These are phyloP conservation scores for Russula foetens DNA, from an alignment of 768 basidiomycete genomes.

Conservation along the genomic window DNA sequence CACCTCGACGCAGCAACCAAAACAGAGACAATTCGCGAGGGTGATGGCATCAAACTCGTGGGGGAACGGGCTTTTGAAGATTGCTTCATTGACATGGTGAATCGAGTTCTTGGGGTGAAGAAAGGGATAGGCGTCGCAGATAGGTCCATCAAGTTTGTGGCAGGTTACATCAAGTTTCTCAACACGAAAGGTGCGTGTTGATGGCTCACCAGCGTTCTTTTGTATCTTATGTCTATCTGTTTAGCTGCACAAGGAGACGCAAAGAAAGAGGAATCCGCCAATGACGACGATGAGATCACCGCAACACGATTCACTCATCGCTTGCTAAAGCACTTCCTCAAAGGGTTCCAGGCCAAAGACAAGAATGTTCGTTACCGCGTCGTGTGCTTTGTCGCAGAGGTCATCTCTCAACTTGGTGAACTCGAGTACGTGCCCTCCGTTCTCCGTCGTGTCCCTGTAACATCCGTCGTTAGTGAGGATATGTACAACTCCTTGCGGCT, in stretches of 20 bases:
- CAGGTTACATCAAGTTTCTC: slow-evolving; percentile 65
- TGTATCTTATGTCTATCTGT: neutral
- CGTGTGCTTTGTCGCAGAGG: slow-evolving; percentile 66
- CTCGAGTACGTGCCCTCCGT: slow-evolving; percentile 58
- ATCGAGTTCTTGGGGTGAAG: slow-evolving; percentile 59
- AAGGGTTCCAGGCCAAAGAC: slow-evolving; percentile 79
- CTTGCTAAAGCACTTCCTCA: slow-evolving; percentile 49
- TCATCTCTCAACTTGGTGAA: slow-evolving; percentile 73
- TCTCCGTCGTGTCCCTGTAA: neutral
- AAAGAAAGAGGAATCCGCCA: slow-evolving; percentile 29
- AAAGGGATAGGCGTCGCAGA: slow-evolving; percentile 76
- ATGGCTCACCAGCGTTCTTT: neutral
- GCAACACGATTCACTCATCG: slow-evolving; percentile 42
- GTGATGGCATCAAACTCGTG: slow-evolving; percentile 43
- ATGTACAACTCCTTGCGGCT: slow-evolving; percentile 55
- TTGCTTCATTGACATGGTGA: slow-evolving; percentile 50
- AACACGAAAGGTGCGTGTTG: slow-evolving; percentile 60
- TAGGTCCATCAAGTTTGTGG: slow-evolving; percentile 73
- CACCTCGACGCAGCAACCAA: slow-evolving; percentile 54
- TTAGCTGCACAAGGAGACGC: slow-evolving; percentile 29
- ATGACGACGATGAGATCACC: slow-evolving; percentile 40
- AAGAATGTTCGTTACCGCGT: slow-evolving; percentile 80
- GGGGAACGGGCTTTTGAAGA: slow-evolving; percentile 78
- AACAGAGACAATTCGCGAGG: slow-evolving; percentile 42
- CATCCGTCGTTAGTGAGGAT: slow-evolving; percentile 50